These are phyloP conservation scores for Pistacia atlantica DNA, from an alignment of 345 rosid genomes.

Conservation along the genomic window DNA sequence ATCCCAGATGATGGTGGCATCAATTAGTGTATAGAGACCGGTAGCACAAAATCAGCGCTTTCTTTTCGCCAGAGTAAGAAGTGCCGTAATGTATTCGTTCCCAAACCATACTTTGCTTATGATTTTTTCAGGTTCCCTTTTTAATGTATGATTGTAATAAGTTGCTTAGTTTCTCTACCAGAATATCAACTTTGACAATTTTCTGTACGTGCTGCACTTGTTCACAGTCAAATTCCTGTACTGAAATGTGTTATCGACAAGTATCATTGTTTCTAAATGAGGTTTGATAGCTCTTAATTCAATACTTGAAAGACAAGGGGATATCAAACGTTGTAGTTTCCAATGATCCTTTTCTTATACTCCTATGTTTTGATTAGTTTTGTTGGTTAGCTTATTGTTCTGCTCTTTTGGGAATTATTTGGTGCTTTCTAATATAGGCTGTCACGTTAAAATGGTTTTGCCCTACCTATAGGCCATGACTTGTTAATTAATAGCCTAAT, in stretches of 20 bases:
- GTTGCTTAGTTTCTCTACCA: background rate
- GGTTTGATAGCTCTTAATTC: too few relatives aligned
- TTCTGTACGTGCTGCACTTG: background rate
- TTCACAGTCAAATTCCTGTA: too few relatives aligned
- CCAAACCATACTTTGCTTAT: too few relatives aligned
- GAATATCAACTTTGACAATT: background rate
- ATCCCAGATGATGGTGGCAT: background rate
- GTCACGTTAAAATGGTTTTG: background rate
- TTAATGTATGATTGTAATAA: background rate
- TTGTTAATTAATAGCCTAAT: too few relatives aligned
- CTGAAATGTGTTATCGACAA: too few relatives aligned
- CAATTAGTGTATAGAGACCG: background rate
- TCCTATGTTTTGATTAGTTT: background rate
- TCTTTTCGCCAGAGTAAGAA: background rate
- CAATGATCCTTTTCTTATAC: too few relatives aligned
- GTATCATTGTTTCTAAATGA: too few relatives aligned
- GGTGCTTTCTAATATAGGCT: background rate
- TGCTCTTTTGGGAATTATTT: background rate
- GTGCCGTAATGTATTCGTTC: too few relatives aligned
- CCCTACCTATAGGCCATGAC: too few relatives aligned
- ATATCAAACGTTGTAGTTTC: too few relatives aligned
- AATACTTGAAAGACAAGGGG: too few relatives aligned
- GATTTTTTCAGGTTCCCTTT: too few relatives aligned
- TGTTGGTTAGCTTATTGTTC: background rate
- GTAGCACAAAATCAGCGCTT: background rate